phyloP scores from a whole-genome alignment of 768 basidiomycete species.

The Hericium alpestre region DNA sequence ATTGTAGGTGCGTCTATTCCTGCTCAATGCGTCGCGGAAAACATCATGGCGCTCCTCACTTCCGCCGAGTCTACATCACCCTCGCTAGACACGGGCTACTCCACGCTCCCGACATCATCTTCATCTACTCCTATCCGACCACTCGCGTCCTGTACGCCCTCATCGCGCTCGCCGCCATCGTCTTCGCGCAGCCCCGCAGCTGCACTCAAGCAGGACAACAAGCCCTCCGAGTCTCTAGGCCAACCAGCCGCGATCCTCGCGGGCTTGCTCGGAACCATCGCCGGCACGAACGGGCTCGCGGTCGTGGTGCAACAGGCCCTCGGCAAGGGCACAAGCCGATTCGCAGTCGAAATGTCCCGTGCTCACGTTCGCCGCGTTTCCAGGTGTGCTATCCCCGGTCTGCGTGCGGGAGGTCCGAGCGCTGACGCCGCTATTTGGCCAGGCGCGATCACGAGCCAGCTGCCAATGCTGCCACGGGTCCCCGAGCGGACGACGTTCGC shows the following conservation, averaged over 20 bases:
- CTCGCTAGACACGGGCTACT: constrained; percentile 38
- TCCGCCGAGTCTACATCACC: constrained; percentile 59
- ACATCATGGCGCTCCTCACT: constrained; percentile 71
- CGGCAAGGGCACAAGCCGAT: constrained; percentile 78
- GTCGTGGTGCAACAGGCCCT: constrained; percentile 51
- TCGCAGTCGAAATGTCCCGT: constrained; percentile 55
- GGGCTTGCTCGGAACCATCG: constrained; percentile 45
- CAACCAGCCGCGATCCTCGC: constrained; percentile 34
- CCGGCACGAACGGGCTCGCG: constrained; percentile 64
- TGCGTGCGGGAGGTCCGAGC: not conserved
- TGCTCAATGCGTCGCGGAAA: constrained; percentile 76
- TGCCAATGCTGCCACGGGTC: constrained; percentile 34
- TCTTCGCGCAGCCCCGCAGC: constrained; percentile 30
- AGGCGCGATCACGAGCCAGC: constrained; percentile 61
- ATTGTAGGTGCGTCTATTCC: constrained; percentile 26
- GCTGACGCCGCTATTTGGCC: not conserved
- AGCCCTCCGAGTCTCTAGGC: constrained; percentile 21
- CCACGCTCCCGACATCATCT: constrained; percentile 49
- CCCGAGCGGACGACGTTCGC: constrained; percentile 54
- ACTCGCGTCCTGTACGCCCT: constrained; percentile 23
- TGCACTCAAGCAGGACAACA: constrained; percentile 23
- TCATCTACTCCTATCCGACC: constrained; percentile 63
- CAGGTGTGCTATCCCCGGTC: constrained; percentile 37
- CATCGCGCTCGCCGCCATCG: constrained; percentile 29
- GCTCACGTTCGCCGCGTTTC: constrained; percentile 51